These are phyloP conservation scores for Phyllachora maydis DNA, from an alignment of 2,329 filamentous ascomycete genomes.

Conservation along the genomic window DNA sequence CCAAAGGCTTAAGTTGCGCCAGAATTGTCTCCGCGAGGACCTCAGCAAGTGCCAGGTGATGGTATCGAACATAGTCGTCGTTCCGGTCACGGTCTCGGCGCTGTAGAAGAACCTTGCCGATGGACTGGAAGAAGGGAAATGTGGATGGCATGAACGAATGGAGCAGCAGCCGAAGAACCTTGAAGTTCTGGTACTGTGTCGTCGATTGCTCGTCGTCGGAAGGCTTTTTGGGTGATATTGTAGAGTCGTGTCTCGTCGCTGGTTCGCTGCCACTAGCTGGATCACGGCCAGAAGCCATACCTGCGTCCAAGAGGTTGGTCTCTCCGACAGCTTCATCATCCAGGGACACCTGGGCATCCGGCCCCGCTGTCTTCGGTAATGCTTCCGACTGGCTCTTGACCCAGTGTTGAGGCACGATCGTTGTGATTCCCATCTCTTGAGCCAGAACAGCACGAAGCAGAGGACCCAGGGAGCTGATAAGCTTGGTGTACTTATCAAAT, in stretches of 20 bases:
- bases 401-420: slow-evolving; percentile 53
- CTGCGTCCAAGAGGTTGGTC: too few relatives aligned
- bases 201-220: slow-evolving; percentile 20
- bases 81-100: slow-evolving; percentile 51
- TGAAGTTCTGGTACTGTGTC: slow-evolving; percentile 48
- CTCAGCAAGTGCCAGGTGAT: slow-evolving; percentile 34
- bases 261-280: slow-evolving; percentile 1
- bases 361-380: slow-evolving; percentile 2
- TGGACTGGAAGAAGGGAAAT: slow-evolving; percentile 67
- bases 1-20: slow-evolving; percentile 35
- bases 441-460: slow-evolving; percentile 64
- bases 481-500: slow-evolving; percentile 59
- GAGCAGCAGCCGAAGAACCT: slow-evolving; percentile 55
- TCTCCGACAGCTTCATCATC: neutral
- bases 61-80: slow-evolving; percentile 29
- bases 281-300: slow-evolving; percentile 3
- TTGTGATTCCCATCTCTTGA: slow-evolving; percentile 62
- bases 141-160: slow-evolving; percentile 60
- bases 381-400: slow-evolving; percentile 8
- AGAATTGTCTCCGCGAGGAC: slow-evolving; percentile 54
- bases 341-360: slow-evolving; percentile 1
- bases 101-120: slow-evolving; percentile 64
- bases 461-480: slow-evolving; percentile 57
- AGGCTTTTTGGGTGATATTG: slow-evolving; percentile 15
- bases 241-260: too few relatives aligned